These are phyloP conservation scores for Acanthamoeba royreba DNA, from an alignment of 208 protist species.

Conservation along the genomic window DNA sequence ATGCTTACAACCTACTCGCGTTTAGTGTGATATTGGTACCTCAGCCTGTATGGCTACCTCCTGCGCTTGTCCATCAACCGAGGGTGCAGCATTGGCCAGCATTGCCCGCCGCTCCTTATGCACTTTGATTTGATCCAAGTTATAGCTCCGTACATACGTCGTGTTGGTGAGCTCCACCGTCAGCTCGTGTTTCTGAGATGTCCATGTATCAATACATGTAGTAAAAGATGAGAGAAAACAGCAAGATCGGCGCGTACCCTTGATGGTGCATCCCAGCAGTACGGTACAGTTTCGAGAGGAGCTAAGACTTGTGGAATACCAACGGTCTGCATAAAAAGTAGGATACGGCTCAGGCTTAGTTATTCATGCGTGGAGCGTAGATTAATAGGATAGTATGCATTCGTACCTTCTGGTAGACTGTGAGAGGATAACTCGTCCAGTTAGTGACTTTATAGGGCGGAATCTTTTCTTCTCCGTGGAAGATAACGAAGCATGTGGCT, in stretches of 20 bases:
- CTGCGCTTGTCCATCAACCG: neutral
- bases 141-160: neutral
- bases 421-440: neutral
- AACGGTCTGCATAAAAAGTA: neutral
- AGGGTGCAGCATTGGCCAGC: neutral
- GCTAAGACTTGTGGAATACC: neutral
- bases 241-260: neutral
- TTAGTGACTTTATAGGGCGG: conserved; percentile 37
- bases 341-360: neutral
- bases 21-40: neutral
- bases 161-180: neutral
- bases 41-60: neutral
- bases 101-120: neutral
- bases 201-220: no score
- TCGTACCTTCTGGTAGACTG: conserved; percentile 26
- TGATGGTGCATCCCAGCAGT: conserved; percentile 35
- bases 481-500: conserved; percentile 21
- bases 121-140: conserved; percentile 29
- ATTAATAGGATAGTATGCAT: neutral
- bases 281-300: conserved; percentile 1
- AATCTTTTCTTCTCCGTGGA: conserved; percentile 25
- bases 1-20: neutral
- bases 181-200: conserved; percentile 41
- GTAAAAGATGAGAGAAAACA: neutral
- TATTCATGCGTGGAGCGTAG: neutral